phyloP scores from a whole-genome alignment of 306 rosid genomes.

The Cicer bijugum region DNA sequence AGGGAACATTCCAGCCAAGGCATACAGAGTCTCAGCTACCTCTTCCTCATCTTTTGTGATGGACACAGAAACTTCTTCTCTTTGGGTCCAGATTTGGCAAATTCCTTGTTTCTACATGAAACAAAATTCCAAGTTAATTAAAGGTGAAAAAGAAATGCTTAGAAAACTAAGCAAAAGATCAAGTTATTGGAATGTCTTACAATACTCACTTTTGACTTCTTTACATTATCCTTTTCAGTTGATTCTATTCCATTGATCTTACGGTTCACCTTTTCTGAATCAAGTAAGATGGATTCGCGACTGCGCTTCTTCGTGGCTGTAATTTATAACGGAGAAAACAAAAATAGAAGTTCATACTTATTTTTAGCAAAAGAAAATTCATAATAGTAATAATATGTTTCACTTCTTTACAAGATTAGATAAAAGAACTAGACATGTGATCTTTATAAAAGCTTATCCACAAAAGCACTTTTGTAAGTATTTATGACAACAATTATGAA shows the following conservation, averaged over 20 bases:
- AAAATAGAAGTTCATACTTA: neutral
- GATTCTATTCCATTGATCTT: slow-evolving; percentile 52
- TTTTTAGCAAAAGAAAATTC: neutral
- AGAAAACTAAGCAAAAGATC: slow-evolving; percentile 34
- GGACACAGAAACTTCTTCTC: slow-evolving; percentile 47
- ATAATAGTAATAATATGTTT: neutral
- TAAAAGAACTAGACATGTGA: slow-evolving; percentile 34
- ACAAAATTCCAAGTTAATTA: slow-evolving; percentile 40
- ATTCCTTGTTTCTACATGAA: slow-evolving; percentile 60
- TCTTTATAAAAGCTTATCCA: slow-evolving; percentile 10
- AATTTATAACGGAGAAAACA: slow-evolving; percentile 21
- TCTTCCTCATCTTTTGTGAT: slow-evolving; percentile 93
- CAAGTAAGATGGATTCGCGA: slow-evolving; percentile 57
- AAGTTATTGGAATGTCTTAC: slow-evolving; percentile 46
- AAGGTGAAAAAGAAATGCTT: slow-evolving; percentile 35
- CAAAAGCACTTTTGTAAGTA: slow-evolving; percentile 8
- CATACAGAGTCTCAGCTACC: slow-evolving; percentile 78
- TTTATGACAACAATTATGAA: neutral
- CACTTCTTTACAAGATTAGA: slow-evolving; percentile 16
- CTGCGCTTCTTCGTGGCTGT: slow-evolving; percentile 79
- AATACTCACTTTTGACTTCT: slow-evolving; percentile 55
- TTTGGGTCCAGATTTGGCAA: slow-evolving; percentile 43
- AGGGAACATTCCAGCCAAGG: slow-evolving; percentile 82
- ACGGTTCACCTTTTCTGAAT: slow-evolving; percentile 61
- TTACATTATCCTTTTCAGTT: slow-evolving; percentile 46